Percentiles rank a stretch among this genome's conserved stretches.
Conservation (phyloP, 2,329 filamentous ascomycete species). For the Kalmusia sp. region DNA sequence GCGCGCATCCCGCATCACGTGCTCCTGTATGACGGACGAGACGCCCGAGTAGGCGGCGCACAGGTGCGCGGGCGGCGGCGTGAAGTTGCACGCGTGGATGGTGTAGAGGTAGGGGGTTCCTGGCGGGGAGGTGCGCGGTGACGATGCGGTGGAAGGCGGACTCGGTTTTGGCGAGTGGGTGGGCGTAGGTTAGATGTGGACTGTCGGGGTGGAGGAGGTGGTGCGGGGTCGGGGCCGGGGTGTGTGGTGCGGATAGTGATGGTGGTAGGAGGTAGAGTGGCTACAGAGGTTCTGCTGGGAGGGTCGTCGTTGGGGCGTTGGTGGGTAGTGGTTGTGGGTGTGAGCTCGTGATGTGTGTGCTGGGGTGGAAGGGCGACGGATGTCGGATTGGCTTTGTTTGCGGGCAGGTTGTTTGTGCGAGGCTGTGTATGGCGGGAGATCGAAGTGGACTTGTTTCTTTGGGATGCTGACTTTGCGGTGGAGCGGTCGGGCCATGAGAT, state of each 20-base stretch:
- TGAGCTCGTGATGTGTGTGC: background rate
- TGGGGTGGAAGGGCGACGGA: background rate
- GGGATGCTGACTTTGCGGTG: background rate
- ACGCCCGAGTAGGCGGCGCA: constrained; percentile 33
- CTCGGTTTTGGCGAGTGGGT: constrained; percentile 9
- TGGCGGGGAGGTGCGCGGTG: constrained; percentile 16
- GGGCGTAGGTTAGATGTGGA: constrained; percentile 35
- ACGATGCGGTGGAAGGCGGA: constrained; percentile 15
- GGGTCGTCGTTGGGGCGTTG: background rate
- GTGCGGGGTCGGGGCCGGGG: background rate
- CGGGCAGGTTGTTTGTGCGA: background rate
- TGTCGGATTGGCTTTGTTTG: background rate
- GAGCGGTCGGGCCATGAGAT: background rate
- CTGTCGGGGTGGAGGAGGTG: constrained; percentile 18
- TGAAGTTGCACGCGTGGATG: constrained; percentile 25
- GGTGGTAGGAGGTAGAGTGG: background rate
- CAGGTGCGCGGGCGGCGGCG: constrained; percentile 17
- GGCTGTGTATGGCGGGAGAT: background rate
- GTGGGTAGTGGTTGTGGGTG: background rate
- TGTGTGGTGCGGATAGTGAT: constrained; percentile 31
- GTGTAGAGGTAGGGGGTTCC: constrained; percentile 31
- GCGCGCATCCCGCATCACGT: constrained; percentile 29
- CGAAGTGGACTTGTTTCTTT: constrained; percentile 12
- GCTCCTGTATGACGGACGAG: constrained; percentile 25
- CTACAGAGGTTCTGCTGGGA: background rate